Conservation (phyloP, 1,284 basidiomycete genomes). For the Ceratobasidium sp. region DNA sequence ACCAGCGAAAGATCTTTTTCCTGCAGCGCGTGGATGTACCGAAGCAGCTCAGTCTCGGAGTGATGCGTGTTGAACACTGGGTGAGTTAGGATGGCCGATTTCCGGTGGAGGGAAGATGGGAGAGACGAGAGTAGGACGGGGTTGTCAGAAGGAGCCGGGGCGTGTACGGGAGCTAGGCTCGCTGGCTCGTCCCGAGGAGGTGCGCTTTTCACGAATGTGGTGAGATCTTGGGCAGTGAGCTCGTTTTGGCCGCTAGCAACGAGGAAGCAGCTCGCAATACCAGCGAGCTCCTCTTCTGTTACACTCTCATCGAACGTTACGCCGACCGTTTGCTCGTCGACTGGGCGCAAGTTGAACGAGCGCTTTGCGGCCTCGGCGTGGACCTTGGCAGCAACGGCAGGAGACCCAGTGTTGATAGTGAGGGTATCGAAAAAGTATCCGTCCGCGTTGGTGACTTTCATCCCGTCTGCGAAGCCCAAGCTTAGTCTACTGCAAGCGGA, state of each 20-base stretch:
- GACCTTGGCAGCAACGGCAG: constrained; percentile 73
- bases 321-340: constrained; percentile 85
- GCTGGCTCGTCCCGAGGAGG: neutral
- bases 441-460: constrained; percentile 66
- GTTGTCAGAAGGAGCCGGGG: constrained; percentile 49
- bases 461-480: constrained; percentile 20
- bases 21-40: constrained; percentile 94
- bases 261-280: constrained; percentile 61
- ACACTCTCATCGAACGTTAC: constrained; percentile 96
- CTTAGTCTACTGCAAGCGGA: neutral
- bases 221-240: constrained; percentile 4
- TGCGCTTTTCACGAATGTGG: constrained; percentile 20
- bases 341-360: constrained; percentile 86
- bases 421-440: constrained; percentile 92
- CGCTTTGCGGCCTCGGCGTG: constrained; percentile 78
- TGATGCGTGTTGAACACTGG: constrained; percentile 96
- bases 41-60: constrained; percentile 97
- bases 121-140: constrained; percentile 58
- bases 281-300: constrained; percentile 78
- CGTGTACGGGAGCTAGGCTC: constrained; percentile 51
- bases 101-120: constrained; percentile 75
- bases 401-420: constrained; percentile 82
- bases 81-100: constrained; percentile 85
- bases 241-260: constrained; percentile 14
- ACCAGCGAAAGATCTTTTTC: constrained; percentile 95